Conservation (phyloP, 768 basidiomycete species). For the Xerocomellus chrysenteron region DNA sequence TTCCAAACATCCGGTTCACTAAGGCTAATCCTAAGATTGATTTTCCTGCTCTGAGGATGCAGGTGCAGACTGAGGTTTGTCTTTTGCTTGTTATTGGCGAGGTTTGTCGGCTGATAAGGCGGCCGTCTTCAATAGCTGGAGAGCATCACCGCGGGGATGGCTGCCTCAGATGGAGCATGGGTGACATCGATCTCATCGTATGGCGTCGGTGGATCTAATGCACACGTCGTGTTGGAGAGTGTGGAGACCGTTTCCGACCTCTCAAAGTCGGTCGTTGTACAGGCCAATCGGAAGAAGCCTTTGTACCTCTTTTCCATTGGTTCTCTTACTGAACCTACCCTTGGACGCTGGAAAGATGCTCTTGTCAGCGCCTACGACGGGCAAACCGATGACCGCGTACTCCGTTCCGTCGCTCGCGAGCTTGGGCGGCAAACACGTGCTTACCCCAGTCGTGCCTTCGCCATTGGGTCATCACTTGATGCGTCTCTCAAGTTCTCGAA, state of each 20-base stretch:
- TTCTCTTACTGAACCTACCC: conserved; percentile 27
- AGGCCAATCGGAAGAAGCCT: conserved; percentile 6
- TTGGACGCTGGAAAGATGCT: conserved; percentile 27
- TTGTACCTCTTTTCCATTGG: conserved; percentile 29
- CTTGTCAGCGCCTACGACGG: conserved; percentile 16
- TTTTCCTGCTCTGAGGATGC: conserved; percentile 25
- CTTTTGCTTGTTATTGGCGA: neutral
- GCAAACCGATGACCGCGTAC: conserved; percentile 19
- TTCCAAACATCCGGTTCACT: conserved; percentile 28
- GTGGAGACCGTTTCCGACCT: conserved; percentile 17
- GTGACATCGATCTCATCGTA: conserved; percentile 35
- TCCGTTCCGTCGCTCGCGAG: conserved; percentile 29
- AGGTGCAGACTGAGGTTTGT: conserved; percentile 25
- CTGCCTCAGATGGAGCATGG: conserved; percentile 27
- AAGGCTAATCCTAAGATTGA: conserved; percentile 30
- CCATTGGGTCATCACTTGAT: conserved; percentile 23
- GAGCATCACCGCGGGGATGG: conserved; percentile 27
- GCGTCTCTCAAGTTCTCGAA: conserved; percentile 30
- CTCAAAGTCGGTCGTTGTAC: neutral
- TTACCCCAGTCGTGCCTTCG: conserved; percentile 27
- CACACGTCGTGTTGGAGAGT: conserved; percentile 32
- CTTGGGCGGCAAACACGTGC: conserved; percentile 31
- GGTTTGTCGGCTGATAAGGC: neutral
- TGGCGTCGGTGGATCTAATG: conserved; percentile 36
- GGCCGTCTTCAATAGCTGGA: conserved; percentile 15